A percentile compares a stretch with the other conserved stretches of the same genome.
phyloP scores from a whole-genome alignment of 805 yeast genomes.

The Kuraishia piskuri region DNA sequence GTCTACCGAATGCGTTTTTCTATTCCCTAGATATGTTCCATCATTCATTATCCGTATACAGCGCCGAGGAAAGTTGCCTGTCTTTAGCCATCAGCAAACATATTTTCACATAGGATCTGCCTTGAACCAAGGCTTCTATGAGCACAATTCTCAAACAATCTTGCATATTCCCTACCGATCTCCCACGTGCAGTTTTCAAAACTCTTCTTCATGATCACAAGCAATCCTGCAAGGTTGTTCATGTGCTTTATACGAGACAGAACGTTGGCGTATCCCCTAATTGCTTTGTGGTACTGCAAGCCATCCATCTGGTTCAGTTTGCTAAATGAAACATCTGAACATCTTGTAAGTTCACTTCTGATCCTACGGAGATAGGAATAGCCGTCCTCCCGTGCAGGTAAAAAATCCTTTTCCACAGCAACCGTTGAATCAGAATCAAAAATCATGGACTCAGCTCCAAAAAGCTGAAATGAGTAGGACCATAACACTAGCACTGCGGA shows the following conservation, averaged over 20 bases:
- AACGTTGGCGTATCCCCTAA: constrained; percentile 25
- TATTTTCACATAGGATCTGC: constrained; percentile 35
- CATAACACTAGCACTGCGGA: constrained; percentile 33
- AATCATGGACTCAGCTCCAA: constrained; percentile 38
- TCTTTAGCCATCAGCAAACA: constrained; percentile 24
- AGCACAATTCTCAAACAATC: constrained; percentile 39
- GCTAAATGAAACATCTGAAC: constrained; percentile 8
- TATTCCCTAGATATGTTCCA: neutral
- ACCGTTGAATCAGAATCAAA: neutral
- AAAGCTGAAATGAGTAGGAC: constrained; percentile 34
- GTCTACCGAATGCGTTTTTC: too few species aligned
- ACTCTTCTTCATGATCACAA: constrained; percentile 28
- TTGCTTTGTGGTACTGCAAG: constrained; percentile 22
- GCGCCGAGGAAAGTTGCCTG: constrained; percentile 1
- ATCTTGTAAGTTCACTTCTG: constrained; percentile 23
- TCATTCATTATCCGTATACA: neutral
- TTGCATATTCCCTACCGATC: constrained; percentile 43
- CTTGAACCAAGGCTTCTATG: constrained; percentile 43
- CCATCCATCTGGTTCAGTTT: constrained; percentile 12
- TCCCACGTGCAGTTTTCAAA: constrained; percentile 40
- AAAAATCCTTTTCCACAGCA: constrained; percentile 1
- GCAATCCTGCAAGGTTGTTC: constrained; percentile 44
- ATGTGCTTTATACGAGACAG: constrained; percentile 28
- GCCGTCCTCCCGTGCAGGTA: constrained; percentile 37
- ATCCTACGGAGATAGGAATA: constrained; percentile 38